phyloP scores from a whole-genome alignment of 2,329 filamentous ascomycete genomes.

The Chaetothyriales sp. region DNA sequence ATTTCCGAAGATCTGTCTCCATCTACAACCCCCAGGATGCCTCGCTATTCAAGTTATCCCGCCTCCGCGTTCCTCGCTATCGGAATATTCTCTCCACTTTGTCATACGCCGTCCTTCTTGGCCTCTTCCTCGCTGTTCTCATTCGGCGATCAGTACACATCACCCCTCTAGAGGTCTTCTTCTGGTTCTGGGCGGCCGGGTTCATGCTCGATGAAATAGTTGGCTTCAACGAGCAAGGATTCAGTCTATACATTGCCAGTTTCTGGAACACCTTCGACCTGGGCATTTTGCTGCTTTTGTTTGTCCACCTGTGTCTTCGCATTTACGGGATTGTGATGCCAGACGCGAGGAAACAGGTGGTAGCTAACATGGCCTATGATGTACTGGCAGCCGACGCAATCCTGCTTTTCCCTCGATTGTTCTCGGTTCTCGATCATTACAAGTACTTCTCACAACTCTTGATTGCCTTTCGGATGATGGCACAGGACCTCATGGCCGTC shows the following conservation, averaged over 20 bases:
- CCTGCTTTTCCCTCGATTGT: constrained; percentile 74
- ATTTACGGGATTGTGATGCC: constrained; percentile 75
- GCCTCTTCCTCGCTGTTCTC: constrained; percentile 71
- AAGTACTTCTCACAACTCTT: constrained; percentile 90
- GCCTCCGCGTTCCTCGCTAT: constrained; percentile 80
- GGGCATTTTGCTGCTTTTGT: constrained; percentile 70
- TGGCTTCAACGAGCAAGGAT: constrained; percentile 91
- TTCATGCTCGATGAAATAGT: constrained; percentile 96
- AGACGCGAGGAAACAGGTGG: constrained; percentile 49
- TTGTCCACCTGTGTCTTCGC: constrained; percentile 79
- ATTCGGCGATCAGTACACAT: constrained; percentile 61
- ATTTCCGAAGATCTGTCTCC: constrained; percentile 50
- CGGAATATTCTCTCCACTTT: constrained; percentile 78
- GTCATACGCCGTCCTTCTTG: constrained; percentile 71
- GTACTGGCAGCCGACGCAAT: constrained; percentile 86
- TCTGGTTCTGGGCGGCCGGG: constrained; percentile 96
- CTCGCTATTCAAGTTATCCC: constrained; percentile 79
- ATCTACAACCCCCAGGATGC: constrained; percentile 84
- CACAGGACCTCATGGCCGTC: constrained; percentile 71
- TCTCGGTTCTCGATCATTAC: constrained; percentile 86
- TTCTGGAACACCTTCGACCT: constrained; percentile 96
- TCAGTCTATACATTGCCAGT: constrained; percentile 91
- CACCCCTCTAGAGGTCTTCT: constrained; percentile 69
- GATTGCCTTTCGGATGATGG: constrained; percentile 90
- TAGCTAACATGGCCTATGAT: constrained; percentile 80